Percentiles rank a stretch among this genome's conserved stretches.
These are phyloP conservation scores for Lactarius akahatsu DNA, from an alignment of 768 basidiomycete species.

Conservation along the genomic window DNA sequence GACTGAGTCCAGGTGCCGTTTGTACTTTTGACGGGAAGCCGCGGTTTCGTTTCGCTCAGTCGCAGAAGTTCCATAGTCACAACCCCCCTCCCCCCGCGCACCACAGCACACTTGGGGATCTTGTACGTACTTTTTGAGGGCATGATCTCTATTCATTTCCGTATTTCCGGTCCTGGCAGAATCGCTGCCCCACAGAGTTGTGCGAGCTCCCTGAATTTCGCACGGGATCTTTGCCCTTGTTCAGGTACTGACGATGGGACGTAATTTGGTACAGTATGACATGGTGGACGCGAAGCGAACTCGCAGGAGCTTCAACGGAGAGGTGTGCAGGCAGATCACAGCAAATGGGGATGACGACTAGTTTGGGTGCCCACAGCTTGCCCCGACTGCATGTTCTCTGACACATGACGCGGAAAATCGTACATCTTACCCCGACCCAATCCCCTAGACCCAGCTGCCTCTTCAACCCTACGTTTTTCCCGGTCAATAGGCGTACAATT, in stretches of 20 bases:
- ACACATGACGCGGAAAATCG: neutral
- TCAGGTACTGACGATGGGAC: neutral
- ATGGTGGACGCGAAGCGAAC: neutral
- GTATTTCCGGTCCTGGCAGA: conserved; percentile 3
- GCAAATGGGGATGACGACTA: conserved; percentile 3
- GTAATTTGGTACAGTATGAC: neutral
- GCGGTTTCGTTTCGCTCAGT: neutral
- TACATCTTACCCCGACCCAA: neutral
- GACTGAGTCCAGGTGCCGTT: conserved; percentile 14
- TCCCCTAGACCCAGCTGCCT: conserved; percentile 4
- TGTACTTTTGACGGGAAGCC: neutral
- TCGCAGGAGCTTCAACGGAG: neutral
- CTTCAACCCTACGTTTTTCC: neutral
- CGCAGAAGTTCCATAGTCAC: neutral
- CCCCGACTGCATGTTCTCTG: neutral
- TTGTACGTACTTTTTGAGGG: conserved; percentile 19
- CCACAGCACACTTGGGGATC: neutral
- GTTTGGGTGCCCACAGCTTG: neutral
- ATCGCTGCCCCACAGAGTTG: neutral
- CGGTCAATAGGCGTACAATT: conserved; percentile 7
- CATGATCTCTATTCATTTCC: conserved; percentile 13
- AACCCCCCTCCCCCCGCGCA: neutral
- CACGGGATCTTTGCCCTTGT: neutral
- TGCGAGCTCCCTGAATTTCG: neutral
- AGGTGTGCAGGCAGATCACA: neutral